phyloP scores from a whole-genome alignment of 2,329 filamentous ascomycete genomes.

The Magnaporthiopsis rhizophila region DNA sequence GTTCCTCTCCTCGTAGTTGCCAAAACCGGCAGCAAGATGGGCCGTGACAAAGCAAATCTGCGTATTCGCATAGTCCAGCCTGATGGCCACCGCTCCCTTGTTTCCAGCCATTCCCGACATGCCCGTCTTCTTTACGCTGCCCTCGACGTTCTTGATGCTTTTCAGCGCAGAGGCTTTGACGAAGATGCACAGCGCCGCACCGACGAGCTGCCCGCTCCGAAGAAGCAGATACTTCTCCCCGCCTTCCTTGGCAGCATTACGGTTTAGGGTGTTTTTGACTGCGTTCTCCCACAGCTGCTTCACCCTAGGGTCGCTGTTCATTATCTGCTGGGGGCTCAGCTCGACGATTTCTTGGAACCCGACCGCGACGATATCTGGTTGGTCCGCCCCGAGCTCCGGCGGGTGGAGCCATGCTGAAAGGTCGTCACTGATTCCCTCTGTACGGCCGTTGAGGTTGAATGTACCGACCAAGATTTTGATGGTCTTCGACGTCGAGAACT shows the following conservation, averaged over 20 bases:
- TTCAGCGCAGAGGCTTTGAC: constrained; percentile 69
- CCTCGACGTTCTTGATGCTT: constrained; percentile 93
- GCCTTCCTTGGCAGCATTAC: constrained; percentile 53
- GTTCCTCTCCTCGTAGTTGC: constrained; percentile 94
- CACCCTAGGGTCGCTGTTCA: constrained; percentile 89
- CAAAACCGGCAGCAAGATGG: constrained; percentile 90
- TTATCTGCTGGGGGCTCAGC: constrained; percentile 93
- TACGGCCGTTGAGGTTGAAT: constrained; percentile 90
- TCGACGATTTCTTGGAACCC: constrained; percentile 99
- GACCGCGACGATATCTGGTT: constrained; percentile 80
- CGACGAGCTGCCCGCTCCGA: constrained; percentile 87
- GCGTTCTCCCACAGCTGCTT: constrained; percentile 81
- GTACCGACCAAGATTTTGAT: constrained; percentile 79
- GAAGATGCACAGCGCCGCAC: constrained; percentile 86
- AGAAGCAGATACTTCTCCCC: constrained; percentile 81
- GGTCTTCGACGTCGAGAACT: constrained; percentile 66
- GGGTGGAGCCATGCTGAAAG: constrained; percentile 82
- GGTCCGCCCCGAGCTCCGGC: constrained; percentile 43
- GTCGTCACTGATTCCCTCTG: constrained; percentile 68
- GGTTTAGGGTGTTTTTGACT: constrained; percentile 71
- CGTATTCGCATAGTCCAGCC: constrained; percentile 89
- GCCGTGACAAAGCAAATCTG: constrained; percentile 93
- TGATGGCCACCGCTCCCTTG: constrained; percentile 93
- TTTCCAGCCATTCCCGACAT: constrained; percentile 97
- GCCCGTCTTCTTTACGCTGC: constrained; percentile 86